phyloP scores from a whole-genome alignment of 345 rosid genomes.

The Salix suchowensis region DNA sequence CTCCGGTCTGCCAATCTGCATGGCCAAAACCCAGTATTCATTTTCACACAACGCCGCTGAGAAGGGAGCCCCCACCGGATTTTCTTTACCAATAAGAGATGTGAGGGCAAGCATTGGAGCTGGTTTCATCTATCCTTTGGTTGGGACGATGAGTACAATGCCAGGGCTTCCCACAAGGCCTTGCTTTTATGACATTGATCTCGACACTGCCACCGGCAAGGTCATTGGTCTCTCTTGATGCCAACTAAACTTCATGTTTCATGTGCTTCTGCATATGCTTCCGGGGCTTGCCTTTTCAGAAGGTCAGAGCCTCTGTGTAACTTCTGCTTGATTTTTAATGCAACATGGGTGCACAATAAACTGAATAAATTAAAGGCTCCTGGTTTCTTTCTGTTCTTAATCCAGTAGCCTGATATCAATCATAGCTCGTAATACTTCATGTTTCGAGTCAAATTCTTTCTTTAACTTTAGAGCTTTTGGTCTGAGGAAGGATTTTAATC shows the following conservation, averaged over 20 bases:
- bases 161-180: conserved; percentile 99
- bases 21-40: conserved; percentile 97
- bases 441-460: background rate
- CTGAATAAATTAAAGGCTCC: background rate
- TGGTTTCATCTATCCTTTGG: conserved; percentile 90
- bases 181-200: conserved; percentile 88
- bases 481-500: no score
- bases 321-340: background rate
- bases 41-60: conserved; percentile 72
- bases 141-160: conserved; percentile 97
- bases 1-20: conserved; percentile 87
- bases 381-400: background rate
- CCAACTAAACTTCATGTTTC: background rate
- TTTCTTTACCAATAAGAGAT: conserved; percentile 77
- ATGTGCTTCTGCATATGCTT: background rate
- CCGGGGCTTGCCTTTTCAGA: background rate
- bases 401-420: background rate
- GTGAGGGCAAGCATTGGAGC: conserved; percentile 97
- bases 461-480: background rate
- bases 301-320: background rate
- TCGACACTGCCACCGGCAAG: conserved; percentile 73
- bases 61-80: conserved; percentile 90
- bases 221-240: conserved; percentile 79
- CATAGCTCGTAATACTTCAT: background rate
- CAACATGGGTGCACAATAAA: background rate